A percentile compares a stretch with the other conserved stretches of the same genome.
phyloP scores from a whole-genome alignment of 2,329 filamentous ascomycete genomes.

The Cadophora luteo-olivacea region DNA sequence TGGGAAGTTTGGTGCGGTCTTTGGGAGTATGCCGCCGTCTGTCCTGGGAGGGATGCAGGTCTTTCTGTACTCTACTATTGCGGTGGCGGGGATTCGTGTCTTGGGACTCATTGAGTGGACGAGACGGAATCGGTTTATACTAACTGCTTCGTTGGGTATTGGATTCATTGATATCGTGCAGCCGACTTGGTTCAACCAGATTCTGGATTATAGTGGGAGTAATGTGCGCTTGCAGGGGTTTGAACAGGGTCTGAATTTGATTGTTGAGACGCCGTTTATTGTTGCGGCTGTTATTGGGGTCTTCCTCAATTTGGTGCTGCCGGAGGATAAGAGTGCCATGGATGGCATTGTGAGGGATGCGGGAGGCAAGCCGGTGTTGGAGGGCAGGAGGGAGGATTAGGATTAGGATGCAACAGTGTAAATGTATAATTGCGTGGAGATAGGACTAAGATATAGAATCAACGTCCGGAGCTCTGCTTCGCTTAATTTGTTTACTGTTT shows the following conservation, averaged over 20 bases:
- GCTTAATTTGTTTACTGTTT: no score
- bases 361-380: slow-evolving; percentile 27
- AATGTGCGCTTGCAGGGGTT: slow-evolving; percentile 49
- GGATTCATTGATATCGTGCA: slow-evolving; percentile 58
- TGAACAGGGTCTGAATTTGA: slow-evolving; percentile 49
- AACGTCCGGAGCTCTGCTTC: no score
- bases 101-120: slow-evolving; percentile 68
- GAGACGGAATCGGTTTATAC: slow-evolving; percentile 69
- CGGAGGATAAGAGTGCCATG: slow-evolving; percentile 44
- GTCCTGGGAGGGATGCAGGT: slow-evolving; percentile 59
- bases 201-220: slow-evolving; percentile 47
- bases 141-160: slow-evolving; percentile 65
- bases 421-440: no score
- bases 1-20: slow-evolving; percentile 72
- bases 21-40: slow-evolving; percentile 67
- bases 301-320: slow-evolving; percentile 51
- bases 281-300: slow-evolving; percentile 52
- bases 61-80: slow-evolving; percentile 71
- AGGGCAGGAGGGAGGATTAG: slow-evolving; percentile 19
- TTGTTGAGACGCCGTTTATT: slow-evolving; percentile 51
- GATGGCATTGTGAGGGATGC: slow-evolving; percentile 37
- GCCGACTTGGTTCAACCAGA: slow-evolving; percentile 49
- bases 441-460: no score
- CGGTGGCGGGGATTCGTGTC: slow-evolving; percentile 70
- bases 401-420: not conserved